phyloP scores from a whole-genome alignment of 306 rosid genomes.

The Inga laurina region DNA sequence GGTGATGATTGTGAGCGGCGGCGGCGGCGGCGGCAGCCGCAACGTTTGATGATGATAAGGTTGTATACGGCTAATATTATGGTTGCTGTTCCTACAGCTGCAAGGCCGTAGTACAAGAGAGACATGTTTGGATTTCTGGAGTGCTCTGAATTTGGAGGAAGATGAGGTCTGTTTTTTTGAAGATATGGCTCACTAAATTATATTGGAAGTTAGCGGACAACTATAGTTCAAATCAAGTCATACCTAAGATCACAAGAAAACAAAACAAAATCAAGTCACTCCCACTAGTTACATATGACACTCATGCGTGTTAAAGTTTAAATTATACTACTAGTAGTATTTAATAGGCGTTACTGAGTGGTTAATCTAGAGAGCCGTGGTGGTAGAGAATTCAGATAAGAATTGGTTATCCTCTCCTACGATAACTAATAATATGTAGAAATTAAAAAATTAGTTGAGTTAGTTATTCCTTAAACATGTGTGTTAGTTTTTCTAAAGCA shows the following conservation, averaged over 20 bases:
- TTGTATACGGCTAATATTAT: conserved; percentile 65
- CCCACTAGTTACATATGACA: neutral
- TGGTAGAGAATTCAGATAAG: conserved; percentile 21
- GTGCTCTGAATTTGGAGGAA: neutral
- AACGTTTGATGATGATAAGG: conserved; percentile 60
- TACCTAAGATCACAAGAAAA: neutral
- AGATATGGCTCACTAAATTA: conserved; percentile 36
- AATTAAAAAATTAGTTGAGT: too few species aligned
- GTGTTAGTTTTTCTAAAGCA: too few species aligned
- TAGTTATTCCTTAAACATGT: too few species aligned
- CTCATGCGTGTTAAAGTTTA: neutral
- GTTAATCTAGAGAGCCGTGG: conserved; percentile 43
- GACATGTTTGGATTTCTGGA: conserved; percentile 38
- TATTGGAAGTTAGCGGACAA: neutral
- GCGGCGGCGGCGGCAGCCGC: conserved; percentile 23
- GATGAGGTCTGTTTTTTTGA: conserved; percentile 3
- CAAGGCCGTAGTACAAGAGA: conserved; percentile 72
- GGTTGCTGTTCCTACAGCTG: conserved; percentile 61
- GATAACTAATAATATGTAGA: too few species aligned
- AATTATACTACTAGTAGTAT: neutral
- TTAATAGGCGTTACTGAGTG: conserved; percentile 10
- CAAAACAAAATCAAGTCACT: neutral
- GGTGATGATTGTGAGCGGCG: neutral
- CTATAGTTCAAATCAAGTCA: neutral
- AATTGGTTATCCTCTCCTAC: neutral